Percentiles rank a stretch among this genome's conserved stretches.
Conservation (phyloP, 805 yeast species). For the Kodamaea lidongshanica region DNA sequence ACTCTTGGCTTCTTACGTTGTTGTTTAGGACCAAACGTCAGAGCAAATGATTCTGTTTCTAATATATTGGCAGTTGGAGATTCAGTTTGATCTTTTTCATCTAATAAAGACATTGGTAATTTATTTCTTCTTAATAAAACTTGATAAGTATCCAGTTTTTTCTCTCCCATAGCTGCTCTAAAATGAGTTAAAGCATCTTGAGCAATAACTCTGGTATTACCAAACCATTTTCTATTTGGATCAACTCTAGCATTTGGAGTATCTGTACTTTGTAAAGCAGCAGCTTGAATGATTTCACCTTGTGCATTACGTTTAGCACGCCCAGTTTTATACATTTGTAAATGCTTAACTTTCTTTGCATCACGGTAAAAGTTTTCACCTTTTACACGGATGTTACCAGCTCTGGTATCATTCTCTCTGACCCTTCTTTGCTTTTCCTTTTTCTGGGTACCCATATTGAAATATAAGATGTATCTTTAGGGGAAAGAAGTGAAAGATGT, state of each 20-base stretch:
- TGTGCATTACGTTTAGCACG: conserved; percentile 77
- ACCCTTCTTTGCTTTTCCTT: conserved; percentile 84
- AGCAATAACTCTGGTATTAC: conserved; percentile 93
- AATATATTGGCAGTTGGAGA: conserved; percentile 75
- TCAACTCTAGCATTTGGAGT: conserved; percentile 89
- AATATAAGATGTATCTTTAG: too few relatives aligned
- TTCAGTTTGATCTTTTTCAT: conserved; percentile 73
- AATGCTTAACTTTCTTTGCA: conserved; percentile 83
- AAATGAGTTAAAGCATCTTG: conserved; percentile 94
- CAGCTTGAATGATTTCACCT: conserved; percentile 85
- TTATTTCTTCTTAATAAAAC: conserved; percentile 84
- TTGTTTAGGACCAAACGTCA: conserved; percentile 90
- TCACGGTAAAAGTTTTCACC: conserved; percentile 96
- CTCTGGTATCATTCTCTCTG: conserved; percentile 75
- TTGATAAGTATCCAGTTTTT: conserved; percentile 74
- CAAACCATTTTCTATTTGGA: conserved; percentile 97
- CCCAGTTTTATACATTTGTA: conserved; percentile 91
- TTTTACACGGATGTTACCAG: conserved; percentile 87
- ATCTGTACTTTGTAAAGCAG: conserved; percentile 80
- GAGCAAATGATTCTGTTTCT: conserved; percentile 79
- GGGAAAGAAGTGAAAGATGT: too few relatives aligned
- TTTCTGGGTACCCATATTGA: conserved; percentile 96
- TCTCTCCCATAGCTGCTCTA: conserved; percentile 88
- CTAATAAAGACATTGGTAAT: conserved; percentile 89
- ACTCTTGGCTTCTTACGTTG: conserved; percentile 87